Evolutionary conservation across 192 early-diverging fungal genomes (phyloP).

Genomic region (Coemansia sp.): DNA sequence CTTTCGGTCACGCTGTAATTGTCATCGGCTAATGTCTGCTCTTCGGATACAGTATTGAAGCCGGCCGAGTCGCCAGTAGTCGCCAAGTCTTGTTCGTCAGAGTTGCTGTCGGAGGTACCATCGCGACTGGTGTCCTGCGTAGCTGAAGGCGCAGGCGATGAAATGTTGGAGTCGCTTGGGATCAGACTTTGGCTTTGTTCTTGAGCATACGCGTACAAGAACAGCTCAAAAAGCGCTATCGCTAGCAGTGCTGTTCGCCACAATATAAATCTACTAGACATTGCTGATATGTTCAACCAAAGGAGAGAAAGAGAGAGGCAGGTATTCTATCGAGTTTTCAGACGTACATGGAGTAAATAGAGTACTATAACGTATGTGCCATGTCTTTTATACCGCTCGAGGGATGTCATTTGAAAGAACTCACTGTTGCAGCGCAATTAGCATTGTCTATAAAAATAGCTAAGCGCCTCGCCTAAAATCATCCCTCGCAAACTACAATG

Average conservation of each 20-base stretch:
- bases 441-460: background rate
- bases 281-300: background rate
- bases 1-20: conserved; percentile 6
- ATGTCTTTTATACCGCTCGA: conserved; percentile 3
- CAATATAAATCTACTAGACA: background rate
- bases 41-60: background rate
- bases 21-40: background rate
- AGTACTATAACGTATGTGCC: background rate
- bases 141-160: background rate
- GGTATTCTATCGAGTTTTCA: background rate
- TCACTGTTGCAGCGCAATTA: background rate
- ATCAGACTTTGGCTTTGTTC: background rate
- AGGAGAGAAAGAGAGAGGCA: background rate
- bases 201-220: background rate
- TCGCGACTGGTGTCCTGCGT: background rate
- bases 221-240: background rate
- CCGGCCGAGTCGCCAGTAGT: background rate
- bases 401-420: background rate
- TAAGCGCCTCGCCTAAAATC: background rate
- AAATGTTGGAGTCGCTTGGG: background rate
- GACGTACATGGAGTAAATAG: background rate
- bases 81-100: background rate
- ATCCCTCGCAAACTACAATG: background rate
- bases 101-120: background rate
- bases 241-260: background rate